Conservation (phyloP, 129 eudicot genomes). For the Flaveria robusta region DNA sequence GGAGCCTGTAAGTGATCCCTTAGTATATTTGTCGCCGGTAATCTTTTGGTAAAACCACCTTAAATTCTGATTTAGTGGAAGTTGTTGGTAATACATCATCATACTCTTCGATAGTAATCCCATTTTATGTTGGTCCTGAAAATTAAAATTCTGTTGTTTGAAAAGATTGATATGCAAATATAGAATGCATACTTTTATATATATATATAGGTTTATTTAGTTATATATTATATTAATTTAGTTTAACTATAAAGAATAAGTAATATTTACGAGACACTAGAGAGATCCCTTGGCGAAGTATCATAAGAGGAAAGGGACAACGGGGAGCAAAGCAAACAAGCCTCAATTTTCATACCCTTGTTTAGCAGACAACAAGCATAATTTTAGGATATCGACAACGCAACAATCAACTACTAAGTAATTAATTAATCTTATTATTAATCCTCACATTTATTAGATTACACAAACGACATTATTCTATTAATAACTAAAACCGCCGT, state of each 20-base stretch:
- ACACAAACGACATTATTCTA: neutral
- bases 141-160: too few species aligned
- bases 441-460: neutral
- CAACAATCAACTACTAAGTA: constrained; percentile 18
- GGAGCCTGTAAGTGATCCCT: too few species aligned
- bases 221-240: neutral
- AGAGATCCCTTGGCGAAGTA: constrained; percentile 47
- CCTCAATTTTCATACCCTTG: constrained; percentile 63
- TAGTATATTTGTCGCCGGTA: too few species aligned
- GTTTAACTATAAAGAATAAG: neutral
- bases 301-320: constrained; percentile 29
- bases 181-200: neutral
- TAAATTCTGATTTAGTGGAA: too few species aligned
- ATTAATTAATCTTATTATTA: neutral
- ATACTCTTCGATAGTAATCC: too few species aligned
- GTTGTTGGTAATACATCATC: too few species aligned
- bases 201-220: neutral
- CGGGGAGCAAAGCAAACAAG: constrained; percentile 46
- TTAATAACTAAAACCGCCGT: too few species aligned
- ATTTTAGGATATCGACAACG: constrained; percentile 56
- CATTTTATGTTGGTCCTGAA: too few species aligned
- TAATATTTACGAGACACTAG: constrained; percentile 43
- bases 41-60: too few species aligned
- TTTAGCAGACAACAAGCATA: constrained; percentile 74
- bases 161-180: too few species aligned